These are phyloP conservation scores for Phytopythium montanum DNA, from an alignment of 352 stramenopile species.

Conservation along the genomic window DNA sequence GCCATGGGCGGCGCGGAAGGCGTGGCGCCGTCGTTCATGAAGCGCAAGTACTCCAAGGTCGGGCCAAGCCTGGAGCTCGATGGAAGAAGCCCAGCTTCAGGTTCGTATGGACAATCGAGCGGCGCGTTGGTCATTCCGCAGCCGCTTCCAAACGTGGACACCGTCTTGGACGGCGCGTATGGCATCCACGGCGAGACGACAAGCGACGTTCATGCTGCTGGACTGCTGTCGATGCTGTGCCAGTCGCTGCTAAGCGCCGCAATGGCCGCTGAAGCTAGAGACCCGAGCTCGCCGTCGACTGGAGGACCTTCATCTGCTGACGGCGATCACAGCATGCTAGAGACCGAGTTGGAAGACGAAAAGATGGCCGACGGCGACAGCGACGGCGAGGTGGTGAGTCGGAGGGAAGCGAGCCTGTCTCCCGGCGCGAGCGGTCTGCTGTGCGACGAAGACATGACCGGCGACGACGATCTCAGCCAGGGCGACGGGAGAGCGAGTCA, in stretches of 20 bases:
- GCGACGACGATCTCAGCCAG: slow-evolving; percentile 12
- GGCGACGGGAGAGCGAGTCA: background rate
- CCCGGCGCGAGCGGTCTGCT: slow-evolving; percentile 46
- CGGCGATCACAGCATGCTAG: background rate
- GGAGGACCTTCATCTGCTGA: no score
- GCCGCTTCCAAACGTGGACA: background rate
- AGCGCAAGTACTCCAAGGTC: slow-evolving; percentile 39
- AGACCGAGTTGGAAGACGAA: background rate
- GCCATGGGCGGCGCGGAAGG: background rate
- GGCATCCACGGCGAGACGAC: slow-evolving; percentile 10
- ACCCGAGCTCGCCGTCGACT: background rate
- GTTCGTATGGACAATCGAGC: no score
- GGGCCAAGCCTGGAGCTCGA: background rate
- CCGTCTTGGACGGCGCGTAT: background rate
- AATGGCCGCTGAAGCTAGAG: slow-evolving; percentile 25
- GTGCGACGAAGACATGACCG: slow-evolving; percentile 62
- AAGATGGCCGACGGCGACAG: background rate
- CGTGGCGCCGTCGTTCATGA: slow-evolving; percentile 20
- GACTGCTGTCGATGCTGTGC: slow-evolving; percentile 38
- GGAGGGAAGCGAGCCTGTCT: slow-evolving; percentile 18
- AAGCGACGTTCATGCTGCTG: background rate
- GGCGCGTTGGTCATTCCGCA: background rate
- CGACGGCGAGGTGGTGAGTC: background rate
- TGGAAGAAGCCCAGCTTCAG: background rate
- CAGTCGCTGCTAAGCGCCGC: slow-evolving; percentile 53